phyloP scores from a whole-genome alignment of 2,329 filamentous ascomycete genomes.

The Grosmannia serpens region DNA sequence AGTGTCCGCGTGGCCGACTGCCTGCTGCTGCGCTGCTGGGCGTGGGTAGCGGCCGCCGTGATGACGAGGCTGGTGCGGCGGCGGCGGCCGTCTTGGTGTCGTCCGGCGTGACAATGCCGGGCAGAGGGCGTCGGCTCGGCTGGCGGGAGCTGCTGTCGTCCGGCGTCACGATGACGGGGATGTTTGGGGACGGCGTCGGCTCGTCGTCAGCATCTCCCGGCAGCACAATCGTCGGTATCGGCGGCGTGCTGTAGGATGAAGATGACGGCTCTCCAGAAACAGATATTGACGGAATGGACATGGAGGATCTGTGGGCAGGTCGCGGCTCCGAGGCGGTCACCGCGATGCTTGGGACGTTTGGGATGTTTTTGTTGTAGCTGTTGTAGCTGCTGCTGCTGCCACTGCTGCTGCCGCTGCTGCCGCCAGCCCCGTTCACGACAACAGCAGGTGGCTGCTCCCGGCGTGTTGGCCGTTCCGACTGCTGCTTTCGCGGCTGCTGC shows the following conservation, averaged over 20 bases:
- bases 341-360: constrained; percentile 37
- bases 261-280: constrained; percentile 18
- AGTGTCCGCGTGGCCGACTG: constrained; percentile 37
- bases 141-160: constrained; percentile 16
- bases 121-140: constrained; percentile 19
- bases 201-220: constrained; percentile 18
- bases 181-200: not conserved
- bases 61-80: constrained; percentile 17
- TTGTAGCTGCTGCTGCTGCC: not conserved
- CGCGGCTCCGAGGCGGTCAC: constrained; percentile 22
- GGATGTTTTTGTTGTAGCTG: not conserved
- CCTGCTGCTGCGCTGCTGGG: constrained; percentile 23
- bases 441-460: constrained; percentile 27
- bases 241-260: constrained; percentile 18
- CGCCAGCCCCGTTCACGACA: constrained; percentile 27
- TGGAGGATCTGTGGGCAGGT: not conserved
- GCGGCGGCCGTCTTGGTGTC: constrained; percentile 13
- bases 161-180: constrained; percentile 34
- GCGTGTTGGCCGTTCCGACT: constrained; percentile 22
- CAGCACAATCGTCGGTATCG: constrained; percentile 29
- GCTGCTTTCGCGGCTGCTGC: constrained; percentile 9
- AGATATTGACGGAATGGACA: constrained; percentile 21
- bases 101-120: constrained; percentile 28
- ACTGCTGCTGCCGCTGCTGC: too few species aligned
- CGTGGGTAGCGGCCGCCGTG: constrained; percentile 35